Conservation (phyloP, 1,139 yeast genomes). For the Meyerozyma smithsonii region DNA sequence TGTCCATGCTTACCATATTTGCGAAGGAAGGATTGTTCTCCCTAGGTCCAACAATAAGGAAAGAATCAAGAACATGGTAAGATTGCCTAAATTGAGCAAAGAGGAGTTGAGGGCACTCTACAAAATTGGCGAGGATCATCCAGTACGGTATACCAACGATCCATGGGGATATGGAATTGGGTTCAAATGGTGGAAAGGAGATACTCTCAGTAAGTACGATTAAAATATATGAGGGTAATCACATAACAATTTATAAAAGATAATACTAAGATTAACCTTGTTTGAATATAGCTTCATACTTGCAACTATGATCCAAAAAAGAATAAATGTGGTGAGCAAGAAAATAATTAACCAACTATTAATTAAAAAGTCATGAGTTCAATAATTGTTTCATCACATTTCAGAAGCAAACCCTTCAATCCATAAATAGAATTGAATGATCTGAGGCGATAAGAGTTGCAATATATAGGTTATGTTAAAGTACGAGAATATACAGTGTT, state of each 20-base stretch:
- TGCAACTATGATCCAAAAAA: too few relatives aligned
- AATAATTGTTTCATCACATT: too few relatives aligned
- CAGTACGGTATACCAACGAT: conserved; percentile 32
- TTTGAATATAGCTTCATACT: too few relatives aligned
- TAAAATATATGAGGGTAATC: not conserved
- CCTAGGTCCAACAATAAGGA: conserved; percentile 37
- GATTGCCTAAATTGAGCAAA: conserved; percentile 35
- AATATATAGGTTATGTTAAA: too few relatives aligned
- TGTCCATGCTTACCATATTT: conserved; percentile 34
- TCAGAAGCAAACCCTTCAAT: too few relatives aligned
- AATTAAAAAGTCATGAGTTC: too few relatives aligned
- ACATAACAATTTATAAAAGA: not conserved
- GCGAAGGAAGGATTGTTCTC: conserved; percentile 27
- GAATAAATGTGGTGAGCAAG: too few relatives aligned
- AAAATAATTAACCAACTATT: too few relatives aligned
- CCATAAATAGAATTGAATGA: too few relatives aligned
- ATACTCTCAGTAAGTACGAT: conserved; percentile 15
- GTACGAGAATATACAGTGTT: too few relatives aligned
- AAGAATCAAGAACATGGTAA: conserved; percentile 26
- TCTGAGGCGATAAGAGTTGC: too few relatives aligned
- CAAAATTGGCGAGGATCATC: conserved; percentile 38
- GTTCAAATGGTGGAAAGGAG: conserved; percentile 35
- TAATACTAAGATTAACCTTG: not conserved
- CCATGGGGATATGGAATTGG: conserved; percentile 38
- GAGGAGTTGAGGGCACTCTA: conserved; percentile 42